Evolutionary conservation across 1,284 basidiomycete genomes (phyloP), one percentile per base, ranked within the genome.

Genomic region (Amylostereum chailletii): DNA sequence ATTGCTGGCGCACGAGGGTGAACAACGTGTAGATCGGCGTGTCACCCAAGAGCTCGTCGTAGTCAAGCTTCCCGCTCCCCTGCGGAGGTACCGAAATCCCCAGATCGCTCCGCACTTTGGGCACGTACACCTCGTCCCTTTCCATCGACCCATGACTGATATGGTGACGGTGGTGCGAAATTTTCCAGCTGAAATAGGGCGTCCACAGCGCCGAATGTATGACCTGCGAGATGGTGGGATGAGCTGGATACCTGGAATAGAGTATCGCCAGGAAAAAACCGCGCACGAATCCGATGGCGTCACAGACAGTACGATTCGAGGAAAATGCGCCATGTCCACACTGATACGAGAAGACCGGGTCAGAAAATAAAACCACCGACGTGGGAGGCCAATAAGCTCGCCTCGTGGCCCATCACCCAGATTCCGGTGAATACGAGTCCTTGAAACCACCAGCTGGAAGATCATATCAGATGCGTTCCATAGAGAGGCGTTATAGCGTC

Each of bases 391-490:
- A 19, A 19, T 19, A 19, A 19, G 19, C 59, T 30, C 50, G 76
- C 76, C 61, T 81, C 78, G 52, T 79, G 78, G 27, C 77, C 78
- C 46, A 81, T 75, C n/a, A 80, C 77, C 77, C 78, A 82, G 39
- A 81, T 68, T 1, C 77, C 77, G 5, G 76, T 79, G 56, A 81
- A 75, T 32, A 75, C 69, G 7, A 81, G 67, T 9, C 77, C 77
- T 61, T 81, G 77, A 57, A 79, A 77, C 78, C 77, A 81, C 77
- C 78, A 81, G 58, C 76, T 74, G 46, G 10, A 11, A 26, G 19
- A 19, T 19, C 19, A 19, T 19, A 19, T 19, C 19, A 19, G 19
- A 19, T 19, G 19, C 19, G 19, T 19, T 19, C 19, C 19, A 8
- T 42, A 9, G 7, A 42, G 11, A 53, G 58, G 52, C 40, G 62